phyloP scores from a whole-genome alignment of 2,329 filamentous ascomycete species.

The Aaosphaeria arxii region DNA sequence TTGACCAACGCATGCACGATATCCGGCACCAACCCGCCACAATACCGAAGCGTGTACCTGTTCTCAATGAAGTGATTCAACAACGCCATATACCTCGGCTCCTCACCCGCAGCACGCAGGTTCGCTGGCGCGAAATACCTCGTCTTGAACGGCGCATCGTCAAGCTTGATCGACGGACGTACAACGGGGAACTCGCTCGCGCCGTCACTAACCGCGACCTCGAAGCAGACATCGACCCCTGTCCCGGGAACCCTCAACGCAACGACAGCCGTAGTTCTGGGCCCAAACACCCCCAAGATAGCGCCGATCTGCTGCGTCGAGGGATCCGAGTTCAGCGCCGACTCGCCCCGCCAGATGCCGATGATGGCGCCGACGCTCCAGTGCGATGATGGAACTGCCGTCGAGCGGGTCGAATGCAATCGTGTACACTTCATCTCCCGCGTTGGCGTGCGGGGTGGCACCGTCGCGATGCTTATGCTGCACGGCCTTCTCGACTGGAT shows the following conservation, averaged over 20 bases:
- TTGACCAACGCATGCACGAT: slow-evolving; percentile 59
- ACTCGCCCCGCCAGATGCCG: slow-evolving; percentile 49
- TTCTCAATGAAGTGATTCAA: slow-evolving; percentile 50
- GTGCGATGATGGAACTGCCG: slow-evolving; percentile 56
- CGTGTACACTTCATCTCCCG: slow-evolving; percentile 49
- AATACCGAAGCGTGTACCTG: slow-evolving; percentile 60
- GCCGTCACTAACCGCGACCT: slow-evolving; percentile 44
- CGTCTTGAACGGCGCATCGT: slow-evolving; percentile 42
- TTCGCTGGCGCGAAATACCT: slow-evolving; percentile 64
- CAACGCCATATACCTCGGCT: slow-evolving; percentile 48
- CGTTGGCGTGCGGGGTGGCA: neutral
- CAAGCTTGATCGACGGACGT: slow-evolving; percentile 41
- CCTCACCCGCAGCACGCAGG: slow-evolving; percentile 55
- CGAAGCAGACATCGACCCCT: slow-evolving; percentile 45
- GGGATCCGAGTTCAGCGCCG: slow-evolving; percentile 20
- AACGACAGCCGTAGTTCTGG: slow-evolving; percentile 46
- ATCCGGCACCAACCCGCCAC: slow-evolving; percentile 61
- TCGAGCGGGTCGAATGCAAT: slow-evolving; percentile 64
- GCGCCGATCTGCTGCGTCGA: slow-evolving; percentile 23
- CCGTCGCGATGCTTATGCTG: neutral
- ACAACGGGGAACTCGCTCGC: slow-evolving; percentile 42
- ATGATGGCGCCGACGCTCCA: slow-evolving; percentile 54
- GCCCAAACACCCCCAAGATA: slow-evolving; percentile 34
- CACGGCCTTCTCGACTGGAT: slow-evolving; percentile 49
- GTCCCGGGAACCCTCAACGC: slow-evolving; percentile 50